Conservation (phyloP, 148 eudicot genomes). For the Rhododendron ferrugineum region DNA sequence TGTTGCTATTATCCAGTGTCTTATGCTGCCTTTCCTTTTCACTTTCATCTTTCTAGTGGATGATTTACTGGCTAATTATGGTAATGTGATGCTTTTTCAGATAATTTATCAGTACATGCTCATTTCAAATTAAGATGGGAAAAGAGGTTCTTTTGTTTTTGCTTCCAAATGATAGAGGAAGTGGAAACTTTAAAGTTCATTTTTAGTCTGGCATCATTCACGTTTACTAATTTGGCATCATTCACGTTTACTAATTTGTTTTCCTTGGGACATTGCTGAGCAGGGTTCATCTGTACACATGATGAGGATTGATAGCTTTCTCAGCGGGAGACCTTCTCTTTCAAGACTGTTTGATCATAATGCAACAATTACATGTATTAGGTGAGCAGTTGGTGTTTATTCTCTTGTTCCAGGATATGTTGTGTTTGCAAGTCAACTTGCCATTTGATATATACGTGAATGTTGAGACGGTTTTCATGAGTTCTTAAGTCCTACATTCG, state of each 20-base stretch:
- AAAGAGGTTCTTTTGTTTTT: not conserved
- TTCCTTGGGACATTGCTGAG: not conserved
- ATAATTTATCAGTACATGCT: not conserved
- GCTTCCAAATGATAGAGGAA: not conserved
- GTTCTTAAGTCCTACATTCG: not conserved
- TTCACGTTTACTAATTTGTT: not conserved
- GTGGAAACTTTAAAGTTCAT: not conserved
- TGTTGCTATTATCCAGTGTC: not conserved
- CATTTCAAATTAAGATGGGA: not conserved
- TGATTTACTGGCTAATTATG: not conserved
- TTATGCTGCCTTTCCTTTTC: not conserved
- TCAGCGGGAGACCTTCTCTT: slow-evolving; percentile 23
- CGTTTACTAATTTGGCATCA: not conserved
- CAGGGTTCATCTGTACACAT: slow-evolving; percentile 43
- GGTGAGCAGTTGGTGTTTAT: slow-evolving; percentile 32
- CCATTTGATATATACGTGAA: not conserved
- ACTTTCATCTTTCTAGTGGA: not conserved
- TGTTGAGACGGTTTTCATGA: not conserved
- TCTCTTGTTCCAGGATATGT: slow-evolving; percentile 5
- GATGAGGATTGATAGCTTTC: slow-evolving; percentile 28
- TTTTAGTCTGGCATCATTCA: not conserved
- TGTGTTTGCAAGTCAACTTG: not conserved
- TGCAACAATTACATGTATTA: slow-evolving; percentile 72
- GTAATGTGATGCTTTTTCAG: not conserved
- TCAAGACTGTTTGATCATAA: slow-evolving; percentile 40